Conservation (phyloP, 495 filamentous ascomycete species). For the Xylaria sp. region DNA sequence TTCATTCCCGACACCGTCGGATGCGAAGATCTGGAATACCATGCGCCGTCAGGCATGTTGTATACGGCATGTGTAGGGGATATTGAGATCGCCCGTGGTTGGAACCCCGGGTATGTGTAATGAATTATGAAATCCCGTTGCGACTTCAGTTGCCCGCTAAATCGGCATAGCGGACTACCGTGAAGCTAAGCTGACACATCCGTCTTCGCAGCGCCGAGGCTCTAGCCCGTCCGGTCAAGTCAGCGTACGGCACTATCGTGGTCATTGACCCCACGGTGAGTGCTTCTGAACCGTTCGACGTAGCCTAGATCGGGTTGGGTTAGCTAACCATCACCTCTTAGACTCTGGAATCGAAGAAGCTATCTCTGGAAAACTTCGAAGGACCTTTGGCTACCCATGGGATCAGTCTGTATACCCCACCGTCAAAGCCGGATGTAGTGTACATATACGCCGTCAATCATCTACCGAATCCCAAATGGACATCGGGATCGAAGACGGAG, state of each 20-base stretch:
- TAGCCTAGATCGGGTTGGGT: neutral
- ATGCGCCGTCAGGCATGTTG: conserved; percentile 54
- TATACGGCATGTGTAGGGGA: conserved; percentile 66
- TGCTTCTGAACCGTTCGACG: neutral
- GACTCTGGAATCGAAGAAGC: conserved; percentile 57
- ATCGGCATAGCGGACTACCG: neutral
- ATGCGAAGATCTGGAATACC: conserved; percentile 68
- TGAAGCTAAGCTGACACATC: conserved; percentile 5
- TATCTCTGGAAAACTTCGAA: conserved; percentile 59
- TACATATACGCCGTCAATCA: conserved; percentile 71
- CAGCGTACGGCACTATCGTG: conserved; percentile 25
- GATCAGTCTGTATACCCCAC: conserved; percentile 62
- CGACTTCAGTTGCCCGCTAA: neutral
- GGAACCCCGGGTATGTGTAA: conserved; percentile 58
- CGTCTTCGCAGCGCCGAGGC: conserved; percentile 15
- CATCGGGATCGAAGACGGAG: conserved; percentile 29
- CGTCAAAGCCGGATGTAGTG: conserved; percentile 51
- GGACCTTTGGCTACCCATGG: conserved; percentile 66
- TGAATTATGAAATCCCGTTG: neutral
- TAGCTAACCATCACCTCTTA: conserved; percentile 31
- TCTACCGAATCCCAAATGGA: conserved; percentile 52
- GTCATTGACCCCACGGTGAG: conserved; percentile 62
- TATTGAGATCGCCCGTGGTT: conserved; percentile 52
- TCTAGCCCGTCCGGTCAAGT: conserved; percentile 29
- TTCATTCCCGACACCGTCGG: conserved; percentile 60